A percentile compares a stretch with the other conserved stretches of the same genome.
phyloP scores from a whole-genome alignment of 2,329 filamentous ascomycete genomes.

The Bipolaris zeicola region DNA sequence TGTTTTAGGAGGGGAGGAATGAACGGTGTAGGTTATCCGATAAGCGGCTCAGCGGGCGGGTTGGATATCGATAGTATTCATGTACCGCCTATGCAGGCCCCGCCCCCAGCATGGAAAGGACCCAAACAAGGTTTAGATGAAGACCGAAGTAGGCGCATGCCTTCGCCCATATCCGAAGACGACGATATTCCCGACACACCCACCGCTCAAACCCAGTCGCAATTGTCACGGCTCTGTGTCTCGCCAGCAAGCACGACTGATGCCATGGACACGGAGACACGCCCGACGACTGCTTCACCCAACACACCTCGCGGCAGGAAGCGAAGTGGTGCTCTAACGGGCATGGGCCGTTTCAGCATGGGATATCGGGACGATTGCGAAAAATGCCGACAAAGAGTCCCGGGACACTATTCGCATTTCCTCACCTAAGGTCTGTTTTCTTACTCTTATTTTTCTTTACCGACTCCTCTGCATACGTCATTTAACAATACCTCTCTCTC shows the following conservation, averaged over 20 bases:
- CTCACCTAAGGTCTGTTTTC: slow-evolving; percentile 24
- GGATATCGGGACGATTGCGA: slow-evolving; percentile 58
- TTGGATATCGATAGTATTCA: slow-evolving; percentile 22
- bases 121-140: slow-evolving; percentile 23
- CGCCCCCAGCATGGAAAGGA: slow-evolving; percentile 30
- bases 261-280: slow-evolving; percentile 37
- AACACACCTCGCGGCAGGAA: slow-evolving; percentile 43
- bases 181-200: slow-evolving; percentile 46
- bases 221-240: slow-evolving; percentile 47
- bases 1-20: slow-evolving; percentile 41
- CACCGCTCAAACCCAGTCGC: slow-evolving; percentile 45
- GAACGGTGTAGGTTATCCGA: slow-evolving; percentile 37
- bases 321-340: slow-evolving; percentile 47
- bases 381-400: slow-evolving; percentile 55
- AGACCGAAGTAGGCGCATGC: slow-evolving; percentile 44
- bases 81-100: slow-evolving; percentile 22
- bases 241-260: slow-evolving; percentile 32
- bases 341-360: slow-evolving; percentile 53
- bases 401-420: slow-evolving; percentile 58
- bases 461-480: not conserved
- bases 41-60: slow-evolving; percentile 36
- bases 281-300: slow-evolving; percentile 18
- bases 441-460: not conserved
- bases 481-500: not conserved
- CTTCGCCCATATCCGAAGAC: slow-evolving; percentile 50